Conservation (phyloP, 2,329 filamentous ascomycete species). For the Botrytis squamosa region DNA sequence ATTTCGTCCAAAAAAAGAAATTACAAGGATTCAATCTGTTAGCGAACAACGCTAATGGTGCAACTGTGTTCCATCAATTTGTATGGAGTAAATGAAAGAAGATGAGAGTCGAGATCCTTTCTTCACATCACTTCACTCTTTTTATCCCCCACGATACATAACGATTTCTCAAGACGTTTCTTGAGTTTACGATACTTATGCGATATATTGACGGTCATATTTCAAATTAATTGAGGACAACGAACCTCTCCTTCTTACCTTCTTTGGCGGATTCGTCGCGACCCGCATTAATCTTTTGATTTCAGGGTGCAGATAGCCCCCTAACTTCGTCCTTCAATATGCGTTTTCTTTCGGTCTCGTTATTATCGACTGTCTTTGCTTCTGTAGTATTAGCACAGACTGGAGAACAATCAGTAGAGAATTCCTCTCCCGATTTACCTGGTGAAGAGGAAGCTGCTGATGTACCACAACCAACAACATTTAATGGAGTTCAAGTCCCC, state of each 20-base stretch:
- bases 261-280: constrained; percentile 32
- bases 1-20: constrained; percentile 11
- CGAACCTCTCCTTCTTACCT: constrained; percentile 2
- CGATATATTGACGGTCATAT: neutral
- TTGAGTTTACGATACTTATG: neutral
- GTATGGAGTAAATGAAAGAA: constrained; percentile 6
- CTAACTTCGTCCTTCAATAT: constrained; percentile 30
- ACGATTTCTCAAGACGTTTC: neutral
- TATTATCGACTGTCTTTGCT: constrained; percentile 33
- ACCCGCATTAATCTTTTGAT: constrained; percentile 20
- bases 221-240: neutral
- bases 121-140: constrained; percentile 18
- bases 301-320: constrained; percentile 30
- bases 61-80: constrained; percentile 20
- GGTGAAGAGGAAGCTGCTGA: constrained; percentile 35
- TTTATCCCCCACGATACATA: neutral
- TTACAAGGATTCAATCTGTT: neutral
- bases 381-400: constrained; percentile 28
- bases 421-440: constrained; percentile 22
- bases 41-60: constrained; percentile 17
- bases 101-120: constrained; percentile 16
- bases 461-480: constrained; percentile 42
- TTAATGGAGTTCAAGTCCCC: constrained; percentile 53
- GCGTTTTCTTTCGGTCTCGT: constrained; percentile 36
- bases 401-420: constrained; percentile 24